These are phyloP conservation scores for Berkeleyomyces basicola DNA, from an alignment of 2,329 filamentous ascomycete species.

Conservation along the genomic window DNA sequence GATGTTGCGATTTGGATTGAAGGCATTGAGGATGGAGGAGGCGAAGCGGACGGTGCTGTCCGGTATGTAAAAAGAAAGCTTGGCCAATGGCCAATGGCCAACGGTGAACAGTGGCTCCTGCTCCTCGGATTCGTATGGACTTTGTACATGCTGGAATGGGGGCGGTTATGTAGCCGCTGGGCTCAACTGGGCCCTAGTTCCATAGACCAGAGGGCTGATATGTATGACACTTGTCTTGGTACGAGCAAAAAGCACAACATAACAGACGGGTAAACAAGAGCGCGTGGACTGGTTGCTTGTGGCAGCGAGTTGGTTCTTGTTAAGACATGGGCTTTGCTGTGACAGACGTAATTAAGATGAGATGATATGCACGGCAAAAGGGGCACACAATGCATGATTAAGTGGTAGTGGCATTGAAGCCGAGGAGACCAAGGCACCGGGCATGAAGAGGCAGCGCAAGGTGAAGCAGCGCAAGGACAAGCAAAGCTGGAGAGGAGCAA, in stretches of 20 bases:
- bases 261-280: neutral
- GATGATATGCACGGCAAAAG: constrained; percentile 10
- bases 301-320: neutral
- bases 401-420: neutral
- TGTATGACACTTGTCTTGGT: neutral
- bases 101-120: neutral
- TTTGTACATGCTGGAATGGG: no score
- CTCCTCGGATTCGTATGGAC: neutral
- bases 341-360: constrained; percentile 2
- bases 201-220: no score
- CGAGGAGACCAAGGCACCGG: neutral
- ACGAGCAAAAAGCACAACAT: neutral
- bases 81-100: neutral
- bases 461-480: neutral
- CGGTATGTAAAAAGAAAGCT: neutral
- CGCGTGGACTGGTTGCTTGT: neutral
- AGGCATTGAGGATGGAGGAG: neutral
- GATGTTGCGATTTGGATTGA: neutral
- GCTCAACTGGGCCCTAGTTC: no score
- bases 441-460: neutral
- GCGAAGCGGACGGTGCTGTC: neutral
- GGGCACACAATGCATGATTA: constrained; percentile 1
- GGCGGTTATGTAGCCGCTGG: no score
- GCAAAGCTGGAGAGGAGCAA: neutral
- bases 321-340: neutral